Base-by-base conservation (phyloP, 768 basidiomycete genomes). In the Panellus pusillus region DNA sequence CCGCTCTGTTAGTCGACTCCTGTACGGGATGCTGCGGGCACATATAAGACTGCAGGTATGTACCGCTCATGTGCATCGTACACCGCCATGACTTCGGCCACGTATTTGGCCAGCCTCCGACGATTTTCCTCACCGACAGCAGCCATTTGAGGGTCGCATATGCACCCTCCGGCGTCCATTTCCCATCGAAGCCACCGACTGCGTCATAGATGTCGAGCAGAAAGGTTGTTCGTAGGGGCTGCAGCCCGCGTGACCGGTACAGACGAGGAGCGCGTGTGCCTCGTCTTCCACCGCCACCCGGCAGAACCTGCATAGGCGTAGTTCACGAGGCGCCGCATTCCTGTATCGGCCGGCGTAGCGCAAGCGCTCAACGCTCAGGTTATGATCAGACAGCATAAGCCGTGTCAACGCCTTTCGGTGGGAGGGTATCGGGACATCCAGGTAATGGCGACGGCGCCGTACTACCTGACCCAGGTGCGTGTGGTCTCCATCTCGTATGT, bases 391-490 rank as follows among this genome's bases (percentile, higher is more conserved):
- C n/a, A n/a, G n/a, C n/a, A n/a, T n/a, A n/a, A n/a, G n/a, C n/a
- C 48, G 28, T 2, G 49, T 50, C 17, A 50, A 1, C 1, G 49
- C 49, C 20, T 43, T 50, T 3, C 49, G 14, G 14, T 50, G 49
- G 19, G 49, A 6, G 2, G 49, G 49, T 9, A 50, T 36, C 17
- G 32, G 40, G 1, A 50, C 49, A 17, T 43, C 49, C n/a, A 50
- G 41, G 17, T 50, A 50, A n/a, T 50, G 49, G 2, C 49, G 49
- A 8, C 40, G 49, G 1, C 49, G 49, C 18, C 49, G 27, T 17
- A 32, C 36, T 7, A 43, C n/a, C n/a, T n/a, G n/a, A n/a, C n/a
- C n/a, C n/a, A n/a, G n/a, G n/a, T n/a, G n/a, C n/a, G n/a, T n/a
- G 40, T 3, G 4, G 29, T 50, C 49, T 3, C 41, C 49, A 2